Evolutionary conservation across 2,329 filamentous ascomycete species (phyloP).

Genomic region (Xylariaceae sp.): DNA sequence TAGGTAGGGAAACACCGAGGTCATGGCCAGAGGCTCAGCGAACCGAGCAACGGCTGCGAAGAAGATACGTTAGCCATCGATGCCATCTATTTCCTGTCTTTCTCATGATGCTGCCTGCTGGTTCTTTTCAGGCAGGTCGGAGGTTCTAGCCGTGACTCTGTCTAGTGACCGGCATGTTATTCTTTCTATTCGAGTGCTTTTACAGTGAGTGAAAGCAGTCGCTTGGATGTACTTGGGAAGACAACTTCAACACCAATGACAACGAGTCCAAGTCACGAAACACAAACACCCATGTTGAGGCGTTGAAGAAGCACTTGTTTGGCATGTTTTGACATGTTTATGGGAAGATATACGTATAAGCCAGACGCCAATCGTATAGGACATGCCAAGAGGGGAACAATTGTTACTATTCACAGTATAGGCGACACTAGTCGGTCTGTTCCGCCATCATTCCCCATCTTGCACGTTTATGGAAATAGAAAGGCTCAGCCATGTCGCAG

Average conservation of each 20-base stretch:
- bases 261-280: slow-evolving; percentile 28
- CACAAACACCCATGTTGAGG: slow-evolving; percentile 8
- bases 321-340: slow-evolving; percentile 1
- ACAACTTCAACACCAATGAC: slow-evolving; percentile 23
- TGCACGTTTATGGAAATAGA: neutral
- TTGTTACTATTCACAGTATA: neutral
- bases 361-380: neutral
- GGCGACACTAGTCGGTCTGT: slow-evolving; percentile 9
- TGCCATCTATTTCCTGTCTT: slow-evolving; percentile 19
- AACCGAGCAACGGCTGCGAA: slow-evolving; percentile 67
- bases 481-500: neutral
- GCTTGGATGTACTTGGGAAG: slow-evolving; percentile 20
- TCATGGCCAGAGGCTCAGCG: slow-evolving; percentile 68
- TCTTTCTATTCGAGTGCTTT: slow-evolving; percentile 8
- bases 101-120: slow-evolving; percentile 17
- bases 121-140: neutral
- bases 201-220: slow-evolving; percentile 11
- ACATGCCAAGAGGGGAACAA: neutral
- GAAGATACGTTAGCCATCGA: slow-evolving; percentile 31
- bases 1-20: slow-evolving; percentile 64
- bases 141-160: neutral
- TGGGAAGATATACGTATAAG: neutral
- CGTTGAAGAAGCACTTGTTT: neutral
- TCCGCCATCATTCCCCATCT: neutral
- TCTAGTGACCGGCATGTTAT: neutral